These are phyloP conservation scores for Thielaviopsis punctulata DNA, from an alignment of 2,329 filamentous ascomycete species.

Conservation along the genomic window DNA sequence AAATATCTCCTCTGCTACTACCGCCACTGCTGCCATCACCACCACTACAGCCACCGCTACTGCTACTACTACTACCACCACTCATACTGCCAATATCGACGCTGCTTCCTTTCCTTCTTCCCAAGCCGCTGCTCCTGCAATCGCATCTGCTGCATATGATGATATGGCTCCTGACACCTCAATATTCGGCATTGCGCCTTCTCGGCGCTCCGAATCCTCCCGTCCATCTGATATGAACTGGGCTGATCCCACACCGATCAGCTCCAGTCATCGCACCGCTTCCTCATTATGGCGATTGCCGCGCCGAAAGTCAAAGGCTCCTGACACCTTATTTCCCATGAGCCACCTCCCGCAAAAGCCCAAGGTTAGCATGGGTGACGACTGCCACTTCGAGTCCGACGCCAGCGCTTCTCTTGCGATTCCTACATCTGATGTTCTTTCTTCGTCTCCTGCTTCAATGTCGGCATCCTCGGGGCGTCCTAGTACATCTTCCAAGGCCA, in stretches of 20 bases:
- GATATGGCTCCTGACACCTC: conserved; percentile 23
- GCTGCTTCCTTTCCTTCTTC: not conserved
- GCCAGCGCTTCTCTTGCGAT: conserved; percentile 4
- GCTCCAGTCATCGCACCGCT: conserved; percentile 2
- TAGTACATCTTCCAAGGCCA: not conserved
- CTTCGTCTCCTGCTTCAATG: conserved; percentile 3
- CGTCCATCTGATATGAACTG: conserved; percentile 60
- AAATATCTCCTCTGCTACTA: too few relatives aligned
- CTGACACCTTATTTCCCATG: conserved; percentile 66
- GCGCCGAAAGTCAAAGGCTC: conserved; percentile 57
- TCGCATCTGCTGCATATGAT: conserved; percentile 26
- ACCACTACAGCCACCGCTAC: too few relatives aligned
- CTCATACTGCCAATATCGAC: conserved; percentile 8
- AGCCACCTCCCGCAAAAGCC: conserved; percentile 67
- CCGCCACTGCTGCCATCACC: too few relatives aligned
- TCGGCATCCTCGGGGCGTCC: conserved; percentile 1
- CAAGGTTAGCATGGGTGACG: conserved; percentile 17
- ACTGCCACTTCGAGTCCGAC: conserved; percentile 9
- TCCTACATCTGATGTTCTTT: not conserved
- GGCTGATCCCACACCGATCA: conserved; percentile 28
- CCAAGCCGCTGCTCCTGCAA: not conserved
- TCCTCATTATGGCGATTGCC: conserved; percentile 53
- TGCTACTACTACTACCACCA: too few relatives aligned
- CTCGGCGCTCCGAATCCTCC: conserved; percentile 48
- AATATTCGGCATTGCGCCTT: conserved; percentile 3